Percentiles rank a stretch among this genome's conserved stretches.
Evolutionary conservation across 192 early-diverging fungal species (phyloP).

Genomic region (Coemansia sp.): DNA sequence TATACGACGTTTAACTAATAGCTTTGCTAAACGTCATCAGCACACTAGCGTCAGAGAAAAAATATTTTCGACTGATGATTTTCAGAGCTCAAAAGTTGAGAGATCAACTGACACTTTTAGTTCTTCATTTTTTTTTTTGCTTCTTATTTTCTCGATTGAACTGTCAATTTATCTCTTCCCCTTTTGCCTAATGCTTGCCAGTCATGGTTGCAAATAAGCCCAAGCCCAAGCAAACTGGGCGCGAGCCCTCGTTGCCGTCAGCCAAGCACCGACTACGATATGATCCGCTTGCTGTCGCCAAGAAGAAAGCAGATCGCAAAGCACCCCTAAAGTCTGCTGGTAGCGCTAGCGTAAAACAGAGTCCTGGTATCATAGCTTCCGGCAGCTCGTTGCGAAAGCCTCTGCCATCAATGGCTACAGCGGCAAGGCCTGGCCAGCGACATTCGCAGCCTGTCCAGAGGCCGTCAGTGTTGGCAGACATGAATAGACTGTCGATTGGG

Average conservation of each 20-base stretch:
- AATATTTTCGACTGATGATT: neutral
- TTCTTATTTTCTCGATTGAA: neutral
- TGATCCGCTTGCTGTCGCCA: neutral
- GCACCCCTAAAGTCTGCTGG: neutral
- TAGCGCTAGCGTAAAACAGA: neutral
- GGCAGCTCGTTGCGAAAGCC: neutral
- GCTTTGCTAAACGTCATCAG: constrained; percentile 6
- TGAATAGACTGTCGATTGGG: constrained; percentile 2
- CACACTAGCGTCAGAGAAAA: neutral
- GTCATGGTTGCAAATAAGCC: constrained; percentile 10
- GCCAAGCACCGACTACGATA: constrained; percentile 5
- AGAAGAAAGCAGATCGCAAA: neutral
- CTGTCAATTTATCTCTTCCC: neutral
- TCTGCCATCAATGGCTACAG: neutral
- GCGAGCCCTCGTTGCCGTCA: constrained; percentile 1
- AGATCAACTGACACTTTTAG: neutral
- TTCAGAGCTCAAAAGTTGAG: neutral
- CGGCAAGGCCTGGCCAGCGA: neutral
- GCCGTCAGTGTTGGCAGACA: neutral
- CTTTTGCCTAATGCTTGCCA: neutral
- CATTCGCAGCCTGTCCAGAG: neutral
- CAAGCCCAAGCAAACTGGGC: constrained; percentile 5
- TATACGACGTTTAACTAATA: neutral
- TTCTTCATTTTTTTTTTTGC: neutral
- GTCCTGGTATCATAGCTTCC: neutral